Evolutionary conservation across 345 rosid genomes (phyloP).

Genomic region (Psidium guajava): DNA sequence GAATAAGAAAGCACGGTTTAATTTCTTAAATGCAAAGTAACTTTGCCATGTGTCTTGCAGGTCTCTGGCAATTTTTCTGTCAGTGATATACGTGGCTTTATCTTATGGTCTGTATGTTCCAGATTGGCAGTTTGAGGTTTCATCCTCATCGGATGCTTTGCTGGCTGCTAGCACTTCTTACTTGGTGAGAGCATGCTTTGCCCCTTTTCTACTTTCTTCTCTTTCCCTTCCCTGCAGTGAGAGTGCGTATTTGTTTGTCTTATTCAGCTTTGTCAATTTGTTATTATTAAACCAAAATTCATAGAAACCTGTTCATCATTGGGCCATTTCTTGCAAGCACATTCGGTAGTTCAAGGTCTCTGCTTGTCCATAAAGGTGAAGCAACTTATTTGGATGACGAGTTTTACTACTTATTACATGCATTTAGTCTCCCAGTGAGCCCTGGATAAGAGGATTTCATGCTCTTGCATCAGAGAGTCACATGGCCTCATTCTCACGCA

Average conservation of each 20-base stretch:
- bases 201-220: not conserved
- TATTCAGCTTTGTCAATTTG: not conserved
- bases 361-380: not conserved
- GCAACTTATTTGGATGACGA: not conserved
- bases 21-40: not conserved
- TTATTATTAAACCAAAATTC: not conserved
- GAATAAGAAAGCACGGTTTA: not conserved
- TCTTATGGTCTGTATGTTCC: slow-evolving; percentile 33
- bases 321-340: not conserved
- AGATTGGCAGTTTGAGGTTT: slow-evolving; percentile 25
- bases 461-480: not conserved
- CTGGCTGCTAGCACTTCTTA: slow-evolving; percentile 4
- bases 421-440: not conserved
- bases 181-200: slow-evolving; percentile 9
- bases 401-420: not conserved
- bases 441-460: not conserved
- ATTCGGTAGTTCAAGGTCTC: not conserved
- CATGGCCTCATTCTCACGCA: not conserved
- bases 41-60: slow-evolving; percentile 6
- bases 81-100: slow-evolving; percentile 22
- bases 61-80: slow-evolving; percentile 17
- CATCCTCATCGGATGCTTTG: slow-evolving; percentile 3
- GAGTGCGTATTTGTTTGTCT: not conserved
- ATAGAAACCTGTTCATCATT: not conserved
- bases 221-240: not conserved